Evolutionary conservation across 192 early-diverging fungal species (phyloP), one percentile per base, ranked within the genome.

Genomic region (Linnemannia exigua): DNA sequence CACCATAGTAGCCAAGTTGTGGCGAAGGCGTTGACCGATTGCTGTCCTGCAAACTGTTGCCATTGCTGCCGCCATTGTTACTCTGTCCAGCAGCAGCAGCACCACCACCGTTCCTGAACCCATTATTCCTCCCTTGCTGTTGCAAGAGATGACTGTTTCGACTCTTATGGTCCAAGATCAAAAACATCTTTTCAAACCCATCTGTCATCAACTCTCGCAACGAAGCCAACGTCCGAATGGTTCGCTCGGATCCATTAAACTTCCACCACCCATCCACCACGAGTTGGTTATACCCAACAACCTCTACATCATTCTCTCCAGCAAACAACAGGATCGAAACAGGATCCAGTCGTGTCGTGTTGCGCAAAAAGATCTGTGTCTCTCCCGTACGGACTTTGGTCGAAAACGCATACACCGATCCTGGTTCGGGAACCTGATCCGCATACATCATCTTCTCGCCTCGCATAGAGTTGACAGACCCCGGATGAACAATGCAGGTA

Each of bases 321-420:
- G 85, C 88, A 81, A 89, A 89, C 69, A 89, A 47, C 11, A 89
- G 19, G 37, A 84, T 84, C 52, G 88, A 87, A 20, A 89, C 77
- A 11, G 85, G 88, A 66, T 89, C 86, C 70, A 89, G 33, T 15
- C 82, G 52, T 0, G 88, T 89, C 22, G 84, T 89, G 67, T 84
- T 81, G 17, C 88, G 71, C 74, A 89, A 83, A 76, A 87, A 87
- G 69, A 89, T 79, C 70, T 87, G 86, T 3, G 79, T 76, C 66
- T 84, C 86, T 5, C 79, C 87, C 8, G 86, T 79, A 46, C 87
- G 82, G 31, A 87, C 81, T 72, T 89, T 89, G 48, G 75, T 81
- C 35, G 88, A 87, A 48, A 85, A 89, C 14, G 88, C 88, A 79
- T 87, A 89, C 38, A 89, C 63, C 16, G 88, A 87, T 25, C 88